These are phyloP conservation scores for Senna tora DNA, from an alignment of 306 rosid genomes.

Conservation along the genomic window DNA sequence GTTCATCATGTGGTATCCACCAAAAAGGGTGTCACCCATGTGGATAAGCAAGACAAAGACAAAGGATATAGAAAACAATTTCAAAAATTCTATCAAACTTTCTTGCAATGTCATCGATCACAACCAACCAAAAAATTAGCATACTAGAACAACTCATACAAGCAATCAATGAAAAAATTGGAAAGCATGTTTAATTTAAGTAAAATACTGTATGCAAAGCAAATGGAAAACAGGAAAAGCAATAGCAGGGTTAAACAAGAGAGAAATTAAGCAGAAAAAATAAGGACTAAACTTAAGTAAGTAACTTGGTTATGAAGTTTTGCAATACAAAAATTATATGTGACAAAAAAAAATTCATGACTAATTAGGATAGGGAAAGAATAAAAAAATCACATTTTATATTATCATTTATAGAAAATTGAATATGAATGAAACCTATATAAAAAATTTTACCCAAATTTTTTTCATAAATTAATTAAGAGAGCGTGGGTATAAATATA, in stretches of 20 bases:
- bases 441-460: no score
- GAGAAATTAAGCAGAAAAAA: background rate
- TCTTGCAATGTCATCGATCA: background rate
- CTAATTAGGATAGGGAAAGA: no score
- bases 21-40: background rate
- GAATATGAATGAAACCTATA: no score
- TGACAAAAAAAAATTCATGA: no score
- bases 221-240: background rate
- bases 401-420: no score
- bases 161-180: background rate
- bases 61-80: background rate
- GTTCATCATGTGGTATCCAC: background rate
- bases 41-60: background rate
- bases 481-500: no score
- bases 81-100: background rate
- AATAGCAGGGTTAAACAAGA: background rate
- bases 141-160: background rate
- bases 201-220: background rate
- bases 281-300: no score
- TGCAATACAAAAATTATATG: no score
- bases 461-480: no score
- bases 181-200: background rate
- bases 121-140: background rate
- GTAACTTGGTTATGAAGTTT: no score
- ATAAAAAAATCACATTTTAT: no score